A percentile compares a stretch with the other conserved stretches of the same genome.
phyloP scores from a whole-genome alignment of 805 yeast species.

The Monosporozyma unispora region DNA sequence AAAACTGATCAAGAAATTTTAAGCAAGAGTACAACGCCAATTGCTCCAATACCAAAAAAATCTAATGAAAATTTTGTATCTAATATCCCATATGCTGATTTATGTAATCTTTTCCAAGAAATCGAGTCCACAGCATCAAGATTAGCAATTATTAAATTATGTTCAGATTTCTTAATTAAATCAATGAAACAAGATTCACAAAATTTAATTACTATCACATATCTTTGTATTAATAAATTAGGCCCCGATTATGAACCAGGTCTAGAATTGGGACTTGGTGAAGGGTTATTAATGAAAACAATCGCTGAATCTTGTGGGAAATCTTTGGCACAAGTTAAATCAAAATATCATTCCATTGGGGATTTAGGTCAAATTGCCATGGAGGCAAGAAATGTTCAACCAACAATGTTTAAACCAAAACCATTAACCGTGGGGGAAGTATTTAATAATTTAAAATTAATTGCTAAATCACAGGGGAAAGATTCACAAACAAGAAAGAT shows the following conservation, averaged over 20 bases:
- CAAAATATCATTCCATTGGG: conserved; percentile 70
- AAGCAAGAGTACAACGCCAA: neutral
- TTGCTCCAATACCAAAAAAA: neutral
- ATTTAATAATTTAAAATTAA: conserved; percentile 61
- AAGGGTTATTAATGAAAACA: conserved; percentile 77
- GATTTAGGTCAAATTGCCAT: conserved; percentile 88
- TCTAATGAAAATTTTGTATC: conserved; percentile 6
- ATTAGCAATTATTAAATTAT: conserved; percentile 65
- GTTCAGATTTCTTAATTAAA: conserved; percentile 62
- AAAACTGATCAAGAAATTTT: neutral
- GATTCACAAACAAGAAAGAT: conserved; percentile 77
- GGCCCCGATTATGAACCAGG: conserved; percentile 94
- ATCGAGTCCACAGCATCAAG: conserved; percentile 78
- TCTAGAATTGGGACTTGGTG: conserved; percentile 88
- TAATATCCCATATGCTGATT: conserved; percentile 30
- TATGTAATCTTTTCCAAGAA: conserved; percentile 59
- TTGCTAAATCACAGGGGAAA: conserved; percentile 70
- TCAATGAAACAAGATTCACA: conserved; percentile 47
- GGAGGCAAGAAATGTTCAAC: conserved; percentile 73
- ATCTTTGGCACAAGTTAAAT: conserved; percentile 56
- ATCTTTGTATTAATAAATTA: conserved; percentile 75
- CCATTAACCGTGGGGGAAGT: conserved; percentile 68
- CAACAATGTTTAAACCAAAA: conserved; percentile 88
- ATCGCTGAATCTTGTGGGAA: conserved; percentile 87
- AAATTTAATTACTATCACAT: conserved; percentile 61